Conservation (phyloP, 768 basidiomycete genomes). For the Tricholoma sp. region DNA sequence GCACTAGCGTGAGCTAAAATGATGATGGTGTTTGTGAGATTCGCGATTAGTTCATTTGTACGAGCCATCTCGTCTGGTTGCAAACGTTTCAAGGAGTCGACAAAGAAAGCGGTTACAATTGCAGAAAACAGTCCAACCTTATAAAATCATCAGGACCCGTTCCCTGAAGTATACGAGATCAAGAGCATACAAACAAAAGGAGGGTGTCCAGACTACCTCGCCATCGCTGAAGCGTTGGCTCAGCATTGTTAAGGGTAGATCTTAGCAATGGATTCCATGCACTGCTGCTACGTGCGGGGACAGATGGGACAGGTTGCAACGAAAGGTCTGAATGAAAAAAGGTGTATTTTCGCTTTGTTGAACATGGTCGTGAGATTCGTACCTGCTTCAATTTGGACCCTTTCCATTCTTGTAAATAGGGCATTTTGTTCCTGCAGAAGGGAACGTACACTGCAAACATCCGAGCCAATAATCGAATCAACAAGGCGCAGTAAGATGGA, state of each 20-base stretch:
- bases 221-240: not conserved
- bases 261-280: constrained; percentile 11
- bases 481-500: no score
- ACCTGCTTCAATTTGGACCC: no score
- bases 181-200: not conserved
- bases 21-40: constrained; percentile 12
- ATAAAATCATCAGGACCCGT: not conserved
- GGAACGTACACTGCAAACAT: no score
- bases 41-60: constrained; percentile 14
- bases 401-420: no score
- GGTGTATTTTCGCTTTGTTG: no score
- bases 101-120: constrained; percentile 15
- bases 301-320: constrained; percentile 1
- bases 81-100: constrained; percentile 10
- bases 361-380: no score
- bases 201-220: not conserved
- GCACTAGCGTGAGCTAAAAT: not conserved
- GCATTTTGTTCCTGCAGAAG: no score
- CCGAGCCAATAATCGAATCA: no score
- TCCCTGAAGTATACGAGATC: not conserved
- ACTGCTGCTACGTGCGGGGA: constrained; percentile 8
- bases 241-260: constrained; percentile 5
- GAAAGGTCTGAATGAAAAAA: constrained; percentile 4
- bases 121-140: constrained; percentile 18
- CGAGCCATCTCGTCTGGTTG: constrained; percentile 3